These are phyloP conservation scores for Gossypium mustelinum DNA, from an alignment of 345 rosid species.

Conservation along the genomic window DNA sequence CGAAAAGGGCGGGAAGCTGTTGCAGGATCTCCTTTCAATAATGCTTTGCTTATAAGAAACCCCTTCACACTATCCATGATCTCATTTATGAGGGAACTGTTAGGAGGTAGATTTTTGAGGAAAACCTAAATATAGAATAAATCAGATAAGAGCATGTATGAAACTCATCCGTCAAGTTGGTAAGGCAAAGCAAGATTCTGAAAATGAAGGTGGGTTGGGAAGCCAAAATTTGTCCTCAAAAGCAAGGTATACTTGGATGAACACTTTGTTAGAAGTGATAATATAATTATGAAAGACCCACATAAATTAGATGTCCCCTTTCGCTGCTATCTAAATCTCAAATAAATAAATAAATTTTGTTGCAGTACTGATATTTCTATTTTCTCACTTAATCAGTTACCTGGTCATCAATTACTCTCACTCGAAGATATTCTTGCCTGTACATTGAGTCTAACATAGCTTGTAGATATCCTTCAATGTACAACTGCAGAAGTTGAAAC, in stretches of 20 bases:
- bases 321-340: not conserved
- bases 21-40: slow-evolving; percentile 81
- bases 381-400: slow-evolving; percentile 28
- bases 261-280: not conserved
- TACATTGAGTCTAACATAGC: slow-evolving; percentile 89
- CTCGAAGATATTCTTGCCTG: slow-evolving; percentile 90
- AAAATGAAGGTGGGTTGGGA: not conserved
- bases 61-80: slow-evolving; percentile 86
- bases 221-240: not conserved
- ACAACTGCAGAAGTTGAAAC: slow-evolving; percentile 50
- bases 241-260: not conserved
- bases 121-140: slow-evolving; percentile 49
- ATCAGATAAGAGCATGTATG: not conserved
- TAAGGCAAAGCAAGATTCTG: not conserved
- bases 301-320: not conserved
- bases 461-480: slow-evolving; percentile 92
- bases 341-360: not conserved
- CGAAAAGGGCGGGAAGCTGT: slow-evolving; percentile 57
- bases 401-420: slow-evolving; percentile 88
- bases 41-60: slow-evolving; percentile 77
- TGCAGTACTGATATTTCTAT: not conserved
- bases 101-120: slow-evolving; percentile 90
- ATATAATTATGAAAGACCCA: not conserved
- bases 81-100: slow-evolving; percentile 75
- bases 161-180: slow-evolving; percentile 11